A percentile compares a stretch with the other conserved stretches of the same genome.
Conservation (phyloP, 768 basidiomycete genomes). For the Exsudoporus frostii region DNA sequence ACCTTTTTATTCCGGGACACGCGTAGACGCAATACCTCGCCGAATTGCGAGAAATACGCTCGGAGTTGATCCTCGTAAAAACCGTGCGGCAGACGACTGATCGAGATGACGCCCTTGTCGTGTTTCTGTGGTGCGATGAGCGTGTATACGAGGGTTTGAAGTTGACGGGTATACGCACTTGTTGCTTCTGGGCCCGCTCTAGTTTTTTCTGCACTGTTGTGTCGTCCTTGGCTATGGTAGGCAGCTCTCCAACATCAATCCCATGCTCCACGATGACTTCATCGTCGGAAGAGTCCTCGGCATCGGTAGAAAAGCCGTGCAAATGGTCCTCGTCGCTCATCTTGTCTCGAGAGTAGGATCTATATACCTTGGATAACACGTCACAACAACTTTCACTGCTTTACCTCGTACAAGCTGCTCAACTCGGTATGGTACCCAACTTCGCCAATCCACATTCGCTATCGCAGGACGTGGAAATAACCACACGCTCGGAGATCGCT, state of each 20-base stretch:
- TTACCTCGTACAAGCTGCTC: background rate
- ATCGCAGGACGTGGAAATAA: conserved; percentile 28
- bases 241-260: conserved; percentile 72
- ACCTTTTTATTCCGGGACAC: conserved; percentile 95
- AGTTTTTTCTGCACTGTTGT: conserved; percentile 65
- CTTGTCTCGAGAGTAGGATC: background rate
- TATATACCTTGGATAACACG: conserved; percentile 11
- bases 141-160: background rate
- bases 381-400: conserved; percentile 14
- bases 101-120: conserved; percentile 81
- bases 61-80: conserved; percentile 96
- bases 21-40: conserved; percentile 81
- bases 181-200: conserved; percentile 59
- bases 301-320: conserved; percentile 75
- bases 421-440: conserved; percentile 32
- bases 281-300: conserved; percentile 76
- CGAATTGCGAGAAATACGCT: conserved; percentile 94
- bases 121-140: conserved; percentile 37
- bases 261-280: conserved; percentile 56
- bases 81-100: conserved; percentile 92
- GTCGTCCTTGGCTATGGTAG: conserved; percentile 88
- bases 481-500: conserved; percentile 37
- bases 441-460: conserved; percentile 48
- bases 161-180: conserved; percentile 43
- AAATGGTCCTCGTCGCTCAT: conserved; percentile 46